Percentiles rank a stretch among this genome's conserved stretches.
Conservation (phyloP, 176 grass and related monocot species). For the Areca catechu region DNA sequence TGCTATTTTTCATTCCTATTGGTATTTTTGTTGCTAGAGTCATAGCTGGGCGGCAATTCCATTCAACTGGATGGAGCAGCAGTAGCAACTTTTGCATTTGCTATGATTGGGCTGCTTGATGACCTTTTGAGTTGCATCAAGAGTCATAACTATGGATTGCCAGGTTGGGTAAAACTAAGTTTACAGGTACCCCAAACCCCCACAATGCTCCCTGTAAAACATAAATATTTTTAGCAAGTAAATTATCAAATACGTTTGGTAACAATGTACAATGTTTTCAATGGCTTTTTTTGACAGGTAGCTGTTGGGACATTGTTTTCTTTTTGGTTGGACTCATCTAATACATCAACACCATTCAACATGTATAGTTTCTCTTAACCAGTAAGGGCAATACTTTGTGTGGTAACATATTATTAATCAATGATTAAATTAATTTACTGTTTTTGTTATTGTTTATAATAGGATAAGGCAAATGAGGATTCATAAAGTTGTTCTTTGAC, state of each 20-base stretch:
- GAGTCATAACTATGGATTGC: constrained; percentile 37
- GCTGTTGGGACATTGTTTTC: constrained; percentile 67
- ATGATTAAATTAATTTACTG: no score
- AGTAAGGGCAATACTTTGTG: constrained; percentile 27
- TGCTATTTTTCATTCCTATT: constrained; percentile 81
- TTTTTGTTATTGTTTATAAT: no score
- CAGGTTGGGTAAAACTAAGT: constrained; percentile 50
- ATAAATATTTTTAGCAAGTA: no score
- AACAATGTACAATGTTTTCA: neutral
- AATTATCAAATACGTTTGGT: no score
- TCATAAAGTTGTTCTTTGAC: no score
- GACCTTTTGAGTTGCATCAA: constrained; percentile 43
- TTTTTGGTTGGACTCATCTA: constrained; percentile 61
- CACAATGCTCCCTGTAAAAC: no score
- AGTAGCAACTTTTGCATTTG: constrained; percentile 63
- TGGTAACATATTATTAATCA: neutral
- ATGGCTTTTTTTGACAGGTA: constrained; percentile 34
- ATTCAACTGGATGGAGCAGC: constrained; percentile 52
- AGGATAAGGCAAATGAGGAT: no score
- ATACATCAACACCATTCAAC: constrained; percentile 74
- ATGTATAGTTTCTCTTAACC: constrained; percentile 61
- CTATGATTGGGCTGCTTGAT: constrained; percentile 67
- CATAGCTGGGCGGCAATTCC: constrained; percentile 39
- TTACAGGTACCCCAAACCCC: constrained; percentile 34
- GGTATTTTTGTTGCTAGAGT: constrained; percentile 63